phyloP scores from a whole-genome alignment of 306 rosid genomes.

The Phaseolus lunatus region DNA sequence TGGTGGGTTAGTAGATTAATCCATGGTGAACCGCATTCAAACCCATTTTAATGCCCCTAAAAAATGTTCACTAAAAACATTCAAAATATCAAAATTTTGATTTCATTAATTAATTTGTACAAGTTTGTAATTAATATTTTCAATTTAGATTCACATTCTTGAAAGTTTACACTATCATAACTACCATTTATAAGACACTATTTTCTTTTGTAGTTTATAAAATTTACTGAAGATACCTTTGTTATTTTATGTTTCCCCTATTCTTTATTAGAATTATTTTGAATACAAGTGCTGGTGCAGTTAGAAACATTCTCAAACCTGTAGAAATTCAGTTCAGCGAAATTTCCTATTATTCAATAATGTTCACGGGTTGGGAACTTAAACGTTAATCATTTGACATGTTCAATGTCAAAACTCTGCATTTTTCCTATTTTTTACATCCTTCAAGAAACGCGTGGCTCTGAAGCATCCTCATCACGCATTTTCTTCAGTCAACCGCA shows the following conservation, averaged over 20 bases:
- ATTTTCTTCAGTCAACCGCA: neutral
- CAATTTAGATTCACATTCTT: neutral
- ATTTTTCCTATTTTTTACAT: neutral
- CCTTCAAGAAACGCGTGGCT: neutral
- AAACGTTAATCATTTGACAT: neutral
- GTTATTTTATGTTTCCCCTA: neutral
- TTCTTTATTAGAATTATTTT: neutral
- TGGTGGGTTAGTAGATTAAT: too few species aligned
- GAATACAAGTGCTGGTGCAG: neutral
- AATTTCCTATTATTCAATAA: neutral
- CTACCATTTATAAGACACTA: neutral
- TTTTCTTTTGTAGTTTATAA: neutral
- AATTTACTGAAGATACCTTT: neutral
- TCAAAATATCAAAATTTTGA: too few species aligned
- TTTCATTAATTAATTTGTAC: too few species aligned
- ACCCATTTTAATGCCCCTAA: too few species aligned
- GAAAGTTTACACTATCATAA: neutral
- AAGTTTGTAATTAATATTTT: too few species aligned
- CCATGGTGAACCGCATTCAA: too few species aligned
- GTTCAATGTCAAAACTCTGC: neutral
- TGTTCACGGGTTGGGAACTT: neutral
- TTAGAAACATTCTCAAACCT: neutral
- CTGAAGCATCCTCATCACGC: neutral
- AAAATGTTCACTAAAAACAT: too few species aligned
- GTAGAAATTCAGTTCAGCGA: neutral